Percentiles rank a stretch among this genome's conserved stretches.
phyloP scores from a whole-genome alignment of 164 flowering plant genomes.

The Stephania yunnanensis region DNA sequence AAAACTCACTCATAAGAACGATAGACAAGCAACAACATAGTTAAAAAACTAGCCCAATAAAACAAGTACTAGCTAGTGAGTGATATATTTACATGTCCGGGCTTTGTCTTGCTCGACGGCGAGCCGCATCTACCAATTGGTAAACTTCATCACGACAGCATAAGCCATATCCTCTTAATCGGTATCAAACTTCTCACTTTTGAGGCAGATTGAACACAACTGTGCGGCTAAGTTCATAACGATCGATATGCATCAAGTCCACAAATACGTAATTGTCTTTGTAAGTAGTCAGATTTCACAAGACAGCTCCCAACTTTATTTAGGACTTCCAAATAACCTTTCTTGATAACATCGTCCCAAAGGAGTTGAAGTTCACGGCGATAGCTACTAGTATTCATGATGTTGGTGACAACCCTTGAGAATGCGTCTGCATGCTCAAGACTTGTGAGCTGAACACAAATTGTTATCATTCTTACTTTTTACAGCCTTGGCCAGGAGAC shows the following conservation, averaged over 20 bases:
- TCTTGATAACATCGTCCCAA: slow-evolving; percentile 83
- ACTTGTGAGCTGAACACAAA: slow-evolving; percentile 89
- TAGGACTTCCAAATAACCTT: slow-evolving; percentile 89
- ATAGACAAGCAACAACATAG: background rate
- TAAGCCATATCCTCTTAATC: slow-evolving; percentile 82
- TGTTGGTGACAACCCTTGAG: slow-evolving; percentile 87
- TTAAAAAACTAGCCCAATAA: background rate
- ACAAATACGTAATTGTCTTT: slow-evolving; percentile 53
- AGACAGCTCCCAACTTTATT: slow-evolving; percentile 92
- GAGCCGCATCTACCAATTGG: slow-evolving; percentile 48
- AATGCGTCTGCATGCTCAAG: slow-evolving; percentile 78
- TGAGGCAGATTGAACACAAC: slow-evolving; percentile 85
- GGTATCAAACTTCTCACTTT: slow-evolving; percentile 72
- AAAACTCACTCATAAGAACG: background rate
- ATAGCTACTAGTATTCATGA: slow-evolving; percentile 83
- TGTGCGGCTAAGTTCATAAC: slow-evolving; percentile 91
- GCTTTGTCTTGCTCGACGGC: slow-evolving; percentile 56
- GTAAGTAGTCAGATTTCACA: slow-evolving; percentile 85
- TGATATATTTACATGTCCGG: slow-evolving; percentile 43
- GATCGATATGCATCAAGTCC: slow-evolving; percentile 75
- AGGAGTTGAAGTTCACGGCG: slow-evolving; percentile 94
- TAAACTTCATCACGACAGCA: slow-evolving; percentile 58
- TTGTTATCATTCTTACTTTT: slow-evolving; percentile 96
- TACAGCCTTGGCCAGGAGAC: slow-evolving; percentile 58
- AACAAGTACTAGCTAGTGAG: slow-evolving; percentile 34